Percentiles rank a stretch among this genome's conserved stretches.
These are phyloP conservation scores for Globisporangium solare DNA, from an alignment of 352 stramenopile species.

Conservation along the genomic window DNA sequence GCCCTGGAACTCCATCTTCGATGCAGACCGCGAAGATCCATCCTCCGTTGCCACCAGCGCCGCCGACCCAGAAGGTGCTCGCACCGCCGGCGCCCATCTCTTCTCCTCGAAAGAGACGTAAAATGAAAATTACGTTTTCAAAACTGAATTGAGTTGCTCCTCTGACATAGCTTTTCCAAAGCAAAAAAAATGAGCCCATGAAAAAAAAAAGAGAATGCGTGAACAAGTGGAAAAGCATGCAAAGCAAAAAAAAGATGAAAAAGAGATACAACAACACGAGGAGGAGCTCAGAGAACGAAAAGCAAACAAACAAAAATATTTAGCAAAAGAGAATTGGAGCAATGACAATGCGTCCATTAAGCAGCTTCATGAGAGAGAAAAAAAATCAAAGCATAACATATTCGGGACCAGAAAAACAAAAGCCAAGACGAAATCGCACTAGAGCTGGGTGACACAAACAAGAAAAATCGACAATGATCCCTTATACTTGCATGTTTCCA, in stretches of 20 bases:
- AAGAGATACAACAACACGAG: background rate
- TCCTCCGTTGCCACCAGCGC: constrained; percentile 4
- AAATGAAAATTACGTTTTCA: constrained; percentile 91
- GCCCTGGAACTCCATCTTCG: constrained; percentile 23
- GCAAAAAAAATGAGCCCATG: constrained; percentile 9
- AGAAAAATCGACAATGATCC: background rate
- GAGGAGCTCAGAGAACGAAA: background rate
- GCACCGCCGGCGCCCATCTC: constrained; percentile 38
- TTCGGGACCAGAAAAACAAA: background rate
- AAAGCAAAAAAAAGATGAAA: constrained; percentile 7
- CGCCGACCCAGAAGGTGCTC: constrained; percentile 9
- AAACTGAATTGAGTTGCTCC: constrained; percentile 73
- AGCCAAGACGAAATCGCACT: constrained; percentile 1
- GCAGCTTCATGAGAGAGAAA: background rate
- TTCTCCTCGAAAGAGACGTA: constrained; percentile 84
- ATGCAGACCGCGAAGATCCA: constrained; percentile 8
- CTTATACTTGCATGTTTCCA: background rate
- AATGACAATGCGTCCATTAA: background rate
- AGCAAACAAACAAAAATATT: constrained; percentile 20
- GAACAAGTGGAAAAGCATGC: constrained; percentile 3
- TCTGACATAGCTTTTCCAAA: constrained; percentile 15
- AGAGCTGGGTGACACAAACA: background rate
- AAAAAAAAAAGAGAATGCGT: background rate
- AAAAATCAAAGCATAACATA: constrained; percentile 2
- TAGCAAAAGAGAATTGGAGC: constrained; percentile 12